Base-by-base conservation (phyloP, 2,329 filamentous ascomycete genomes). In the Cadophora malorum region DNA sequence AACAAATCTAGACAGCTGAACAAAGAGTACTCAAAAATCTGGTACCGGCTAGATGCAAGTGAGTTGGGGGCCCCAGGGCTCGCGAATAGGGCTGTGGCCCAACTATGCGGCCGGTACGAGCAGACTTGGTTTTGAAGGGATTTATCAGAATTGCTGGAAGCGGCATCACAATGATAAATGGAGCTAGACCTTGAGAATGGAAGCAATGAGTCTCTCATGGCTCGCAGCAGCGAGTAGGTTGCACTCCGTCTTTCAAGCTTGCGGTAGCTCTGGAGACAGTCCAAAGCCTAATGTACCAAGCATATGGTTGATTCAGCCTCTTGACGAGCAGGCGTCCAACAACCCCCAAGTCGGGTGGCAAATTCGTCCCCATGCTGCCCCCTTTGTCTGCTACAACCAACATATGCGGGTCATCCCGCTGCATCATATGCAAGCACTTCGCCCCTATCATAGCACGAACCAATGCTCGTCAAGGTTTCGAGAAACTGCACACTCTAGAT, bases 371-470 rank as follows among this genome's bases (percentile, higher is more conserved):
- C 35, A 45, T 19, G 7, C 10, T 19, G 9, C 9, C 9, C 9
- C n/a, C 12, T 35, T 9, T 14, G 8, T 3, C n/a, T 19, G 28
- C 21, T 33, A 21, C 6, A 45, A 19, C 33, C 56, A 41, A 41
- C 35, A 59, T 59, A 41, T 59, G 56, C 56, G 33, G 56, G 21
- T 41, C 56, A 59, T 59, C 56, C 56, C 56, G 33, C 33, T 59
- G 21, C 5, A 59, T 45, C 1, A 4, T 7, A 12, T 59, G 35
- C 33, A 41, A 45, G 21, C 10, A 41, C 35, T 41, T 25, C 21
- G 35, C 33, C 21, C 16, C 33, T 19, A 2, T 4, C 10, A 55
- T 0, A 6, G 6, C 45, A 49, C 3, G 21, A 8, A n/a, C 45
- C 4, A 33, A n/a, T 9, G 10, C 9, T 31, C 5, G 6, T 49